A percentile compares a stretch with the other conserved stretches of the same genome.
Evolutionary conservation across 1,139 yeast genomes (phyloP).

Genomic region (Candida frijolesensis): DNA sequence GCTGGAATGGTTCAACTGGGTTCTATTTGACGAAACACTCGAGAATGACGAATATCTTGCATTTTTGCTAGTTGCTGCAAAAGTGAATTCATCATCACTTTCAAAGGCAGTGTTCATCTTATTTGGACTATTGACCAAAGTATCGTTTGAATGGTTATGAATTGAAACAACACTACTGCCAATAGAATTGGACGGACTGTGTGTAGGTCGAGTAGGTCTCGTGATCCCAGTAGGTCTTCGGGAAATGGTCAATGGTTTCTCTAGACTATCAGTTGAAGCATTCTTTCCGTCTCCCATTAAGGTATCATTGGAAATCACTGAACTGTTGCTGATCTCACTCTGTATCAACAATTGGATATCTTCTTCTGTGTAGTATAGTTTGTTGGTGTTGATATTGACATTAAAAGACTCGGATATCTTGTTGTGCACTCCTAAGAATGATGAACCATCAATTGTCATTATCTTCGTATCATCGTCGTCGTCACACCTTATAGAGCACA

Average conservation of each 20-base stretch:
- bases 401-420: constrained; percentile 39
- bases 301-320: constrained; percentile 23
- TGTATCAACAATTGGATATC: constrained; percentile 31
- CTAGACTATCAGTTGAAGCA: constrained; percentile 9
- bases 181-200: neutral
- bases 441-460: constrained; percentile 54
- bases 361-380: constrained; percentile 35
- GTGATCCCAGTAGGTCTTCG: constrained; percentile 18
- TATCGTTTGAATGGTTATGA: constrained; percentile 8
- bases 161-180: constrained; percentile 3
- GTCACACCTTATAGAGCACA: constrained; percentile 36
- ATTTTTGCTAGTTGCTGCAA: neutral
- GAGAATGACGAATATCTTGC: constrained; percentile 4
- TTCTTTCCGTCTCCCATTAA: neutral
- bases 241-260: constrained; percentile 28
- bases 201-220: constrained; percentile 4
- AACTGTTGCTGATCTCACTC: constrained; percentile 27
- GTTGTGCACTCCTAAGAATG: constrained; percentile 58
- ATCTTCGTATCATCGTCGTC: constrained; percentile 37
- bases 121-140: constrained; percentile 9
- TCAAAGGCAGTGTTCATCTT: neutral
- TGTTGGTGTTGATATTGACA: constrained; percentile 22
- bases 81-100: constrained; percentile 11
- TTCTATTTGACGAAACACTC: constrained; percentile 3
- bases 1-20: constrained; percentile 12